Percentiles rank a stretch among this genome's conserved stretches.
Evolutionary conservation across 1,139 yeast genomes (phyloP).

Genomic region (Suhomyces anneliseae): DNA sequence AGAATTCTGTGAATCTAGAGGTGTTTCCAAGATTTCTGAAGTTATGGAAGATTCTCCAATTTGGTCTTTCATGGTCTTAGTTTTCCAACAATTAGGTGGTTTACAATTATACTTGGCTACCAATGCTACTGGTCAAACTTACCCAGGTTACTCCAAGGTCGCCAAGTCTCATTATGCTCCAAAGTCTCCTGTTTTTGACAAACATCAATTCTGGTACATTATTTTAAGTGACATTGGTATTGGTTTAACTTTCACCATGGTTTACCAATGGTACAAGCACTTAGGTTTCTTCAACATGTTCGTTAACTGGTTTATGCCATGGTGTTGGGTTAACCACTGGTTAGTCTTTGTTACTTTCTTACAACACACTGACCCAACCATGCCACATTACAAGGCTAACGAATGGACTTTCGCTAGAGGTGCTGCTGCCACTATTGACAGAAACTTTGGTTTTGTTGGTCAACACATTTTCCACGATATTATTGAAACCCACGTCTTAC

Average conservation of each 20-base stretch:
- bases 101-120: slow-evolving; percentile 49
- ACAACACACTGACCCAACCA: slow-evolving; percentile 58
- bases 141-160: slow-evolving; percentile 32
- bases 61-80: slow-evolving; percentile 41
- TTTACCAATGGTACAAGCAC: slow-evolving; percentile 49
- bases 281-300: slow-evolving; percentile 50
- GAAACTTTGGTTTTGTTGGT: slow-evolving; percentile 62
- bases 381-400: slow-evolving; percentile 58
- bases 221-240: slow-evolving; percentile 57
- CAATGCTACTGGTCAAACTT: slow-evolving; percentile 56
- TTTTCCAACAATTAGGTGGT: slow-evolving; percentile 57
- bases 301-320: slow-evolving; percentile 57
- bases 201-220: slow-evolving; percentile 55
- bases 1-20: slow-evolving; percentile 27
- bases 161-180: slow-evolving; percentile 54
- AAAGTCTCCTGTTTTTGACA: slow-evolving; percentile 52
- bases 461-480: slow-evolving; percentile 61
- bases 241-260: slow-evolving; percentile 35
- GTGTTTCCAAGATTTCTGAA: slow-evolving; percentile 39
- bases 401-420: slow-evolving; percentile 69
- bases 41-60: slow-evolving; percentile 57
- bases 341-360: slow-evolving; percentile 60
- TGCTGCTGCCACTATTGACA: slow-evolving; percentile 65
- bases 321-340: slow-evolving; percentile 63
- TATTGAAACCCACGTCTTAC: slow-evolving; percentile 64